Percentiles rank a stretch among this genome's conserved stretches.
Conservation (phyloP, 768 basidiomycete species). For the Rhizopogon sp. region DNA sequence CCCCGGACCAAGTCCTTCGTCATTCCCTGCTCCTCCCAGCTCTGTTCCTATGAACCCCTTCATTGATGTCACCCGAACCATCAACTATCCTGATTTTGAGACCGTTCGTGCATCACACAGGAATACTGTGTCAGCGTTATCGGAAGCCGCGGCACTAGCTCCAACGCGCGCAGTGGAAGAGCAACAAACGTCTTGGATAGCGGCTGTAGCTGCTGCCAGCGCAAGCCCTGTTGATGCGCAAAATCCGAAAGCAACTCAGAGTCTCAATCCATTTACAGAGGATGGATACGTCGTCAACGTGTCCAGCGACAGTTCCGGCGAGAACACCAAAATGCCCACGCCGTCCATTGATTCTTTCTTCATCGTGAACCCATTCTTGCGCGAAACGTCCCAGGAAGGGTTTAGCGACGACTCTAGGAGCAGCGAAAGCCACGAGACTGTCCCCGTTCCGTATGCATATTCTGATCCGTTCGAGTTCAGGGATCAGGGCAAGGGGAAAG, state of each 20-base stretch:
- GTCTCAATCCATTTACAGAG: neutral
- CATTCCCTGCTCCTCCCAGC: neutral
- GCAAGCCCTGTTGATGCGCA: neutral
- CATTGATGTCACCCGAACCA: neutral
- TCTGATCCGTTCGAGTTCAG: neutral
- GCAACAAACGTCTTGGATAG: slow-evolving; percentile 3
- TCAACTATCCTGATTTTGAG: neutral
- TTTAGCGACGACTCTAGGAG: neutral
- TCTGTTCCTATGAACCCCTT: neutral
- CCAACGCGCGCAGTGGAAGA: neutral
- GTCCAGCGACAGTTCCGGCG: neutral
- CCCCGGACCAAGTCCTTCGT: slow-evolving; percentile 1
- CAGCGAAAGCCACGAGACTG: slow-evolving; percentile 1
- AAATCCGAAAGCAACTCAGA: neutral
- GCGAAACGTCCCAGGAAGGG: neutral
- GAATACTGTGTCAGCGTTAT: neutral
- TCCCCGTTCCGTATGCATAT: neutral
- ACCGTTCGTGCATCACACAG: neutral
- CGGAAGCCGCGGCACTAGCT: neutral
- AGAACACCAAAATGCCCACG: neutral
- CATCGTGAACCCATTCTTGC: neutral
- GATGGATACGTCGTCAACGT: neutral
- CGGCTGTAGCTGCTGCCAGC: slow-evolving; percentile 3
- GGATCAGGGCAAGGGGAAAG: neutral
- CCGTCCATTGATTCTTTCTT: neutral